Percentiles rank a stretch among this genome's conserved stretches.
Evolutionary conservation across 176 grass and related monocot genomes (phyloP).

Genomic region (Carex littledalei): DNA sequence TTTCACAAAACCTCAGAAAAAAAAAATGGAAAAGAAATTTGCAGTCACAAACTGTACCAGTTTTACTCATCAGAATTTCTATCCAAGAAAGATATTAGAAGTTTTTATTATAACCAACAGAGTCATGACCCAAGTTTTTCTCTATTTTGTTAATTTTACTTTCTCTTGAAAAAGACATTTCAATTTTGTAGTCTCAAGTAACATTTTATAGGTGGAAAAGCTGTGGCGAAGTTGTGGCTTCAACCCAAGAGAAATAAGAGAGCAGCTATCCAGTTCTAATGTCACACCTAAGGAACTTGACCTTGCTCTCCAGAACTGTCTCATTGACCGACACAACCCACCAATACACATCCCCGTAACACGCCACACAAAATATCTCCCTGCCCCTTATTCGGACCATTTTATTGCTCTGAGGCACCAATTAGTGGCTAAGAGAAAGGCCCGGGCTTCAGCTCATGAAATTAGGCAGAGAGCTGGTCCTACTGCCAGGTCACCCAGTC

Average conservation of each 20-base stretch:
- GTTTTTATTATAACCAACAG: background rate
- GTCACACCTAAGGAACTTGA: conserved; percentile 34
- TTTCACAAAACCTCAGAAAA: too few species aligned
- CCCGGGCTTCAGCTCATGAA: background rate
- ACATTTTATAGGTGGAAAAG: conserved; percentile 43
- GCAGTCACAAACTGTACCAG: background rate
- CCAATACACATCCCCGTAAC: background rate
- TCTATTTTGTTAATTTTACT: background rate
- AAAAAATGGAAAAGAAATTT: background rate
- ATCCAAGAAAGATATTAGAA: background rate
- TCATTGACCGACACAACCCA: conserved; percentile 42
- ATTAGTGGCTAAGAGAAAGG: background rate
- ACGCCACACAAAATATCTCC: background rate
- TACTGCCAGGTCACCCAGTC: background rate
- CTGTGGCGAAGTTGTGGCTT: conserved; percentile 45
- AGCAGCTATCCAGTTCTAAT: conserved; percentile 10
- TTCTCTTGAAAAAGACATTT: background rate
- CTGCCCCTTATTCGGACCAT: background rate
- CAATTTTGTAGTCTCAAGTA: background rate
- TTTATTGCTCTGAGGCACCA: background rate
- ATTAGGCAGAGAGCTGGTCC: background rate
- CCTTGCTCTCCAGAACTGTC: conserved; percentile 31
- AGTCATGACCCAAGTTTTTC: background rate
- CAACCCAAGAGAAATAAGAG: conserved; percentile 20
- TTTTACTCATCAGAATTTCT: background rate